phyloP scores from a whole-genome alignment of 352 stramenopile species.

The Phytophthora tubulina region DNA sequence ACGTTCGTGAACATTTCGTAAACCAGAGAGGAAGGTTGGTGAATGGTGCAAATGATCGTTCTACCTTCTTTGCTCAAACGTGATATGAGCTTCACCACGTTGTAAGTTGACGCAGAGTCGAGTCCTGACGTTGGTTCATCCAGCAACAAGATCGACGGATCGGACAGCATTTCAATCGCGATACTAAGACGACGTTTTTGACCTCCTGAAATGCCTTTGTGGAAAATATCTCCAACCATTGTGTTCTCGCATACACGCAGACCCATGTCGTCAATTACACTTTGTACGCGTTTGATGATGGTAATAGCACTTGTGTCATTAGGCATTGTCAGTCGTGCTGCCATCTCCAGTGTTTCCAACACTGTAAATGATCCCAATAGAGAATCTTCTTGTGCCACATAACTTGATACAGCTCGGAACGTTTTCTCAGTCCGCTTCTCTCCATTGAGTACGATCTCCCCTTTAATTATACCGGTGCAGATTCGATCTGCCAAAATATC shows the following conservation, averaged over 20 bases:
- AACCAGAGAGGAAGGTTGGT: constrained; percentile 75
- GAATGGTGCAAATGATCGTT: constrained; percentile 89
- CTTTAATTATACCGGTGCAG: constrained; percentile 44
- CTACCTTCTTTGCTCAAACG: constrained; percentile 58
- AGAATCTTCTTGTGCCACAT: constrained; percentile 67
- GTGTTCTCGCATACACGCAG: constrained; percentile 64
- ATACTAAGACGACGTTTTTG: constrained; percentile 95
- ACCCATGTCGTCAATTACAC: constrained; percentile 71
- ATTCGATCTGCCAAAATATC: constrained; percentile 69
- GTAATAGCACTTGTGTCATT: constrained; percentile 11
- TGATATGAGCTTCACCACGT: constrained; percentile 84
- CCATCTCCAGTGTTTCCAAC: constrained; percentile 68
- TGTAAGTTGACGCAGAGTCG: constrained; percentile 88
- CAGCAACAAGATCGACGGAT: constrained; percentile 95
- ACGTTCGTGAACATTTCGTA: constrained; percentile 75
- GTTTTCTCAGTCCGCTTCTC: constrained; percentile 36
- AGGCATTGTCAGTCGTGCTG: constrained; percentile 49
- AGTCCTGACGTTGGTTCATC: constrained; percentile 94
- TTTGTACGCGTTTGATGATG: constrained; percentile 57
- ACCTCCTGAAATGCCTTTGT: constrained; percentile 86
- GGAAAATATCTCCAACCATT: constrained; percentile 83
- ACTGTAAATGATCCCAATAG: constrained; percentile 74
- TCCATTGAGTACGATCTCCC: constrained; percentile 59
- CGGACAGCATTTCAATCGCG: constrained; percentile 93
- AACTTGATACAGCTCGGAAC: constrained; percentile 58